Base-by-base conservation (phyloP, 345 rosid species). In the Balakata baccata region DNA sequence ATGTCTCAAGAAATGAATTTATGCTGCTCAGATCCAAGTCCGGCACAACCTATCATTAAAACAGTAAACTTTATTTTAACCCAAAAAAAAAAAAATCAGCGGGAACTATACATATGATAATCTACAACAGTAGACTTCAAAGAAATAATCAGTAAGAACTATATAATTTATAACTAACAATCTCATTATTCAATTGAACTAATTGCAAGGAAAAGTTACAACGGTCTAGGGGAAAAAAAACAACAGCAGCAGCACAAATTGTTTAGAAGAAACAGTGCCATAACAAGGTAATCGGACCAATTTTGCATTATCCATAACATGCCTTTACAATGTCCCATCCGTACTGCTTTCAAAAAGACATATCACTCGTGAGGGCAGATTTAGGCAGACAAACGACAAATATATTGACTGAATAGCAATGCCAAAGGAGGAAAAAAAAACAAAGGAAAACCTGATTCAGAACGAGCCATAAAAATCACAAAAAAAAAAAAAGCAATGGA, bases 1-100 rank as follows among this genome's bases (percentile, higher is more conserved):
- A 92, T 90, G 80, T 86, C 97, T 92, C 74, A 65, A 58, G 62
- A 72, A 77, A 64, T 59, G 72, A 78, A 82, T 62, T 29, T 52
- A 72, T 76, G 73, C 81, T 72, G 77, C 81, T 77, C 67, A 85
- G 82, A 77, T 80, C 80, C 82, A 88, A 89, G 66, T 81, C 85
- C 74, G 18, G 76, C 39, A 74, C 78, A 83, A 87, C 89, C 98
- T 92, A 45, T 13, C 37, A 66, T 4, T 46, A 37, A 74, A 75
- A 78, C 52, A 74, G 14, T 11, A 20, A 13, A n/a, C 18, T 10
- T 29, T 5, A 41, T 3, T 20, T 12, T 1, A 11, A 43, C 41
- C n/a, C 12, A 37, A 56, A 25, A 2, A 11, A 20, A 11, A 43
- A 10, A 4, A 10, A 11, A 22, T 3, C 62, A 11, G 23, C 0